phyloP scores from a whole-genome alignment of 176 grass and related monocot genomes.

The Lolium rigidum region DNA sequence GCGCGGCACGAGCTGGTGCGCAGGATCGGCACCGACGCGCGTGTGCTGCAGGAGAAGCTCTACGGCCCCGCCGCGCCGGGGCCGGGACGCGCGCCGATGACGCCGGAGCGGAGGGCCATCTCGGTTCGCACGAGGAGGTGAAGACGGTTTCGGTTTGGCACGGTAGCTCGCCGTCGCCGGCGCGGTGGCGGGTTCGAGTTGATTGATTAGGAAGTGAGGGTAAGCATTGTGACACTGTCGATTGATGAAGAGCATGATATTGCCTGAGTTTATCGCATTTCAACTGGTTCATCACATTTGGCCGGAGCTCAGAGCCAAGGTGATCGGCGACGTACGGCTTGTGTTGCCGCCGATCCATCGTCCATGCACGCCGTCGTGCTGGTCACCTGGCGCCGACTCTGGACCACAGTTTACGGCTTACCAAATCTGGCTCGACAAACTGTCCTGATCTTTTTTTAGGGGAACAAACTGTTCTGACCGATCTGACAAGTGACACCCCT shows the following conservation, averaged over 20 bases:
- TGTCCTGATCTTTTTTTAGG: too few relatives aligned
- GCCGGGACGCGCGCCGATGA: conserved; percentile 30
- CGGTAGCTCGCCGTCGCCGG: too few relatives aligned
- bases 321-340: not conserved
- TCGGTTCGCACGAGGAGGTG: conserved; percentile 53
- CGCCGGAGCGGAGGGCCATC: conserved; percentile 40
- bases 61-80: conserved; percentile 35
- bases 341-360: not conserved
- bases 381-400: not conserved
- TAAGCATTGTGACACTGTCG: too few relatives aligned
- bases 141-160: not conserved
- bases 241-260: too few relatives aligned
- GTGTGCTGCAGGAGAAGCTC: conserved; percentile 55
- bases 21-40: conserved; percentile 57
- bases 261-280: not conserved
- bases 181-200: too few relatives aligned
- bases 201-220: not conserved
- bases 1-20: conserved; percentile 67
- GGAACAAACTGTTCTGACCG: not conserved
- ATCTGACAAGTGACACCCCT: not conserved
- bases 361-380: not conserved
- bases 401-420: not conserved
- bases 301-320: not conserved
- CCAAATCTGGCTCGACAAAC: not conserved
- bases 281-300: not conserved